A percentile compares a stretch with the other conserved stretches of the same genome.
phyloP scores from a whole-genome alignment of 805 yeast species.

The Pichia nanzhaoensis region DNA sequence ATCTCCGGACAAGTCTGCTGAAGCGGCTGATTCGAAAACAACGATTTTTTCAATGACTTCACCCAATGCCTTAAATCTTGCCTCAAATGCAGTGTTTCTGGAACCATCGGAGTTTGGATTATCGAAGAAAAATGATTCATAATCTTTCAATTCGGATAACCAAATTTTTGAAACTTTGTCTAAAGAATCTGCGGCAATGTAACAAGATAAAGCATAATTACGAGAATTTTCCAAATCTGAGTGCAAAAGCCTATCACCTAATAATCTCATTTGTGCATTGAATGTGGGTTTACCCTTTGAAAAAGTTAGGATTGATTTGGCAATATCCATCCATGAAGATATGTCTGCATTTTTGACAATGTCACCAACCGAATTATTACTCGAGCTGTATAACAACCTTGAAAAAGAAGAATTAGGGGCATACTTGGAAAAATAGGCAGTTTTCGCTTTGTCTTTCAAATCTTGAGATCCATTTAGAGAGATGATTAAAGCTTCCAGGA shows the following conservation, averaged over 20 bases:
- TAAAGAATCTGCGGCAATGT: constrained; percentile 72
- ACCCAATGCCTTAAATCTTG: constrained; percentile 74
- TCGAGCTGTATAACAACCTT: constrained; percentile 64
- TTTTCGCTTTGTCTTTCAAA: constrained; percentile 60
- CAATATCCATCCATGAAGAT: constrained; percentile 73
- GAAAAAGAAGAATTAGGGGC: constrained; percentile 50
- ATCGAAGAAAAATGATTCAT: constrained; percentile 39
- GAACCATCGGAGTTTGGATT: constrained; percentile 36
- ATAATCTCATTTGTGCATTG: constrained; percentile 47
- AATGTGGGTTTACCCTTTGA: constrained; percentile 37
- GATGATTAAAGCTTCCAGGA: constrained; percentile 76
- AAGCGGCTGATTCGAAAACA: constrained; percentile 54
- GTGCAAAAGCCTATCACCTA: constrained; percentile 71
- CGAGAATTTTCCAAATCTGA: constrained; percentile 41
- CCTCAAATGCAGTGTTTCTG: constrained; percentile 59
- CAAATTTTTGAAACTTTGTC: constrained; percentile 77
- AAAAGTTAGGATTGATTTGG: constrained; percentile 60
- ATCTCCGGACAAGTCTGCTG: constrained; percentile 35
- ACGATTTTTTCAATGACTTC: constrained; percentile 80
- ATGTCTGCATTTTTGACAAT: constrained; percentile 73
- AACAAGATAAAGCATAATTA: constrained; percentile 69
- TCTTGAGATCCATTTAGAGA: constrained; percentile 62
- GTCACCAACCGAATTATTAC: constrained; percentile 51
- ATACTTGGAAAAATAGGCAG: constrained; percentile 60
- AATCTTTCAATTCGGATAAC: constrained; percentile 59